Base-by-base conservation (phyloP, 2,329 filamentous ascomycete species). In the Chaetomium globosum region DNA sequence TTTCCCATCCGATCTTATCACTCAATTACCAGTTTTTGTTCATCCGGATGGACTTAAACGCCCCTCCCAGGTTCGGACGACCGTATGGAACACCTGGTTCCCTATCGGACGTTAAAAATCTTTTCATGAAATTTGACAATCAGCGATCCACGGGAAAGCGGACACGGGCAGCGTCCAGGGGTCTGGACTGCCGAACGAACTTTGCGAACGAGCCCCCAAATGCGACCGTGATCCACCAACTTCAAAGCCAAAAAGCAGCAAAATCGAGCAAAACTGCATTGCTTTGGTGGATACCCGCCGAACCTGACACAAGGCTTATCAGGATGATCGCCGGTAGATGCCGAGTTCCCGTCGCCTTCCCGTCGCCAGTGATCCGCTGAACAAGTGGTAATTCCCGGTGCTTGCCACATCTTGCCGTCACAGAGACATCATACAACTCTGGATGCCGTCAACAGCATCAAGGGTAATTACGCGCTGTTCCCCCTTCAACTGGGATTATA, bases 251-350 rank as follows among this genome's bases (percentile, higher is more conserved):
- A 54, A 21, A 30, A 28, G 48, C 31, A 39, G 39, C 12, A 7
- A 6, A 3, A 31, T 10, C 26, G n/a, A 39, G 39, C 12, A 7
- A 6, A 8, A 21, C 21, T 39, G n/a, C 30, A 16, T 28, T 12
- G 1, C 16, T n/a, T 10, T 26, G 5, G 59, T 61, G 51, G 51
- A 61, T 36, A n/a, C 33, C 31, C 26, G 49, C 36, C 51, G 2
- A n/a, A 23, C 16, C 13, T 28, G 55, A 55, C 26, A 53, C 48
- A 52, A 10, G 55, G 55, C 16, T 49, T 46, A 26, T 16, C 31
- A 31, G 4, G 33, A 13, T 36, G 28, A 59, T 64, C 49, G 48
- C 23, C 61, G 52, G 63, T 51, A 51, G 51, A 64, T 64, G 21
- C 57, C 57, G 57, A 56, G 52, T 36, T 59, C 28, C 61, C 56